Evolutionary conservation across 2,329 filamentous ascomycete genomes (phyloP).

Genomic region (Samsoniella hepiali): DNA sequence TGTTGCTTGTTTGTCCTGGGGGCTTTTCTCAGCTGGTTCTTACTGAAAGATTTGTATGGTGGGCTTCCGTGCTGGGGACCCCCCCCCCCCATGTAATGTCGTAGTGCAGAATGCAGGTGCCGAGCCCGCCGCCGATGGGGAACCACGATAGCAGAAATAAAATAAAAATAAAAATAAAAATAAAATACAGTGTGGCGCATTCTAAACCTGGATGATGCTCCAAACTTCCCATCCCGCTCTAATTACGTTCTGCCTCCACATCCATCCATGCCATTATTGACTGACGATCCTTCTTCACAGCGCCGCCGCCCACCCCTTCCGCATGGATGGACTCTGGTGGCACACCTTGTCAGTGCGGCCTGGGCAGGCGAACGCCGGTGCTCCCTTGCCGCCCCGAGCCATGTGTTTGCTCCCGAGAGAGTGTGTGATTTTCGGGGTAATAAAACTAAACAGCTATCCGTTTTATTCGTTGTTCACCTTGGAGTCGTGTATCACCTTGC

Average conservation of each 20-base stretch:
- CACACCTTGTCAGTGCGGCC: slow-evolving; percentile 5
- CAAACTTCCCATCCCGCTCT: background rate
- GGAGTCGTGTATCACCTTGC: background rate
- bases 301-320: background rate
- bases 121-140: background rate
- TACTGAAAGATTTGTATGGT: no score
- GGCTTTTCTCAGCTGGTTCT: no score
- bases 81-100: background rate
- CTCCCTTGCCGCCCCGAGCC: background rate
- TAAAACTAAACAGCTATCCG: background rate
- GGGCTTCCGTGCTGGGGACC: no score
- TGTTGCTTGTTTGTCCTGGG: background rate
- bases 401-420: background rate
- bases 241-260: slow-evolving; percentile 9
- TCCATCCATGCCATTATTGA: background rate
- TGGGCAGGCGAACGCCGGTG: background rate
- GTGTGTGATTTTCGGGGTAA: background rate
- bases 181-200: slow-evolving; percentile 8
- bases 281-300: background rate
- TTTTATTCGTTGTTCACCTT: background rate
- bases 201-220: background rate
- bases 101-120: background rate
- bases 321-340: background rate
- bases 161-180: background rate
- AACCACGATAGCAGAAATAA: background rate